Base-by-base conservation (phyloP, 345 rosid species). In the Moricandia moricandioides region DNA sequence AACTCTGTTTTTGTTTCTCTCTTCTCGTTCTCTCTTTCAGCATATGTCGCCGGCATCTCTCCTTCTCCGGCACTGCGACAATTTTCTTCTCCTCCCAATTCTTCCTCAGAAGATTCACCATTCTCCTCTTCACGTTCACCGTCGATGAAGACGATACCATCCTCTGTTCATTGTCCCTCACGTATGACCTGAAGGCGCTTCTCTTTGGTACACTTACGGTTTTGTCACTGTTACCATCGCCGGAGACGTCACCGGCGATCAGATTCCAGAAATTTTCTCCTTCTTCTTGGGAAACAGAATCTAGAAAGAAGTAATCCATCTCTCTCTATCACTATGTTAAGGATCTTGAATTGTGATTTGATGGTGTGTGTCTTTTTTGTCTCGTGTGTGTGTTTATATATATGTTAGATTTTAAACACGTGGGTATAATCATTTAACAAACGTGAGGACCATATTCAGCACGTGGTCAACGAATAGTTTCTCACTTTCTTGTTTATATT, bases 11-110 rank as follows among this genome's bases (percentile, higher is more conserved):
- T 82, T 90, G 95, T 81, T 47, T 86, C 71, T 78, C 83, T 80
- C 98, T 84, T 64, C 98, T 86, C 60, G 76, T 55, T 79, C 98
- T 82, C 73, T 93, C 98, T 56, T 80, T 86, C 82, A 90, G 55
- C 89, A 77, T 85, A 68, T 86, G 97, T 6, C 72, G 79, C 63
- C 75, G 70, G 43, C 82, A 29, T 61, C 87, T 81, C 1, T 79
- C 78, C 40, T 79, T 78, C 33, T 70, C 86, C n/a, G 73, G 58
- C 10, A 76, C 84, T 17, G 31, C 66, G 29, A 56, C 45, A 30
- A 34, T 72, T 43, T 6, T 34, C 69, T 21, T 54, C 40, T 45
- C 37, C 7, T 69, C 62, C 83, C 84, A 76, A 62, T 35, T 83
- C 62, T 80, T 80, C 70, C 33, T 83, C 72, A 82, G 17, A 69